Evolutionary conservation across 441 rosid species (phyloP), one percentile per base, ranked within the genome.

Genomic region (Bruguiera hainesii): DNA sequence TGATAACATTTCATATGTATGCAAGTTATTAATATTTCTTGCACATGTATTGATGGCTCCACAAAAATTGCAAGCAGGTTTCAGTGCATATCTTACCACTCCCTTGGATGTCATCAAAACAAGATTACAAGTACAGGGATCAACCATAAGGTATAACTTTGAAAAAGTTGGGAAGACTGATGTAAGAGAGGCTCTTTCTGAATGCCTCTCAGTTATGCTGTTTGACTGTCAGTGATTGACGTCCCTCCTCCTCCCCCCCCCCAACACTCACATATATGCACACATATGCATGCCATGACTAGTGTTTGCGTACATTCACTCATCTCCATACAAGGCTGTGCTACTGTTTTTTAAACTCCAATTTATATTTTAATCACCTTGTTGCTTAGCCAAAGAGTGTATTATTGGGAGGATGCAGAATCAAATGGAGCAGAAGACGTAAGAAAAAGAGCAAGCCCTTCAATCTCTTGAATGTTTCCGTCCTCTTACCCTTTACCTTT

Each of bases 91-190:
- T 72, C 84, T 93, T 21, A 93, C 98, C 57, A 93, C 96, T 75
- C 98, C 98, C 55, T 68, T 93, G 69, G 98, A 93, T 77, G 91
- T 93, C 58, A 73, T 93, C 60, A 93, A 93, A 84, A 93, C 98
- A 75, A 89, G 98, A 78, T 72, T 93, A 72, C 98, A 93, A 79
- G 97, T 93, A 35, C 98, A 93, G 72, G 98, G 98, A 73, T 69
- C 91, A 56, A 70, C 85, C 4, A 51, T 84, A 73, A 90, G 96
- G 98, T 90, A 85, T 65, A 55, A 67, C 61, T 60, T 4, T 48
- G 13, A 49, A 18, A 13, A 20, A 64, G 26, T 61, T n/a, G 3
- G 39, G 35, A 20, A 37, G 48, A 42, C 18, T 13, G 48, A 13
- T 11, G 48, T 3, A 42, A 42, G 48, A 42, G 1, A 42, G 13